Conservation (phyloP, 2,329 filamentous ascomycete genomes). For the Colletotrichum phormii region DNA sequence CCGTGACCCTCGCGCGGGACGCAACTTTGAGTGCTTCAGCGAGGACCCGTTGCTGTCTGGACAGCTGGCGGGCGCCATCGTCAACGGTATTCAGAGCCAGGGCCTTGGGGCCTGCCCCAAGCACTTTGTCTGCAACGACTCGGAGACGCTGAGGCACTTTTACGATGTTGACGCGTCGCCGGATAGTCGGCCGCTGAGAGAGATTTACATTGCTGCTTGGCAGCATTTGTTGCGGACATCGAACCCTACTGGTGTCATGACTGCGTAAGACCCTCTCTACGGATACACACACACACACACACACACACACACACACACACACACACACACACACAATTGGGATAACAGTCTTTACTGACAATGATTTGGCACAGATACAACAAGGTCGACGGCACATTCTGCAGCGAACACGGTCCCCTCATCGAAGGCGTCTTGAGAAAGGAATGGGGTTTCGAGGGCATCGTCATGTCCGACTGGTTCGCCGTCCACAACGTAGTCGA, state of each 20-base stretch:
- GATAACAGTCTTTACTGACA: not conserved
- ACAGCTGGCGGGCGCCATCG: constrained; percentile 51
- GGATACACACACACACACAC: accelerated
- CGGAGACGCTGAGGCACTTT: constrained; percentile 37
- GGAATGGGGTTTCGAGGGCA: constrained; percentile 49
- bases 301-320: accelerated
- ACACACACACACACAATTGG: accelerated
- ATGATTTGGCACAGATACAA: constrained; percentile 39
- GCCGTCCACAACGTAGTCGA: constrained; percentile 46
- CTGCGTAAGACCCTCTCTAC: constrained; percentile 21
- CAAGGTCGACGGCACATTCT: constrained; percentile 43
- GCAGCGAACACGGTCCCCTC: constrained; percentile 37
- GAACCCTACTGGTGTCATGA: constrained; percentile 37
- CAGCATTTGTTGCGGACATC: constrained; percentile 36
- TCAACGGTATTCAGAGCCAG: constrained; percentile 51
- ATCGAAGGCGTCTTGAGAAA: constrained; percentile 44
- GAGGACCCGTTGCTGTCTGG: constrained; percentile 58
- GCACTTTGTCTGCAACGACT: constrained; percentile 54
- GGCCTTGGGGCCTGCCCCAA: constrained; percentile 52
- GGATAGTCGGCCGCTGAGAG: constrained; percentile 32
- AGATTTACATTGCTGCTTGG: constrained; percentile 39
- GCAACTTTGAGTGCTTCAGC: constrained; percentile 56
- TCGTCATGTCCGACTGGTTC: constrained; percentile 50
- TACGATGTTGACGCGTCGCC: constrained; percentile 34
- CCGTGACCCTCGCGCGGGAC: constrained; percentile 54